Base-by-base conservation (phyloP, 2,329 filamentous ascomycete genomes). In the Fusarium chuoi region DNA sequence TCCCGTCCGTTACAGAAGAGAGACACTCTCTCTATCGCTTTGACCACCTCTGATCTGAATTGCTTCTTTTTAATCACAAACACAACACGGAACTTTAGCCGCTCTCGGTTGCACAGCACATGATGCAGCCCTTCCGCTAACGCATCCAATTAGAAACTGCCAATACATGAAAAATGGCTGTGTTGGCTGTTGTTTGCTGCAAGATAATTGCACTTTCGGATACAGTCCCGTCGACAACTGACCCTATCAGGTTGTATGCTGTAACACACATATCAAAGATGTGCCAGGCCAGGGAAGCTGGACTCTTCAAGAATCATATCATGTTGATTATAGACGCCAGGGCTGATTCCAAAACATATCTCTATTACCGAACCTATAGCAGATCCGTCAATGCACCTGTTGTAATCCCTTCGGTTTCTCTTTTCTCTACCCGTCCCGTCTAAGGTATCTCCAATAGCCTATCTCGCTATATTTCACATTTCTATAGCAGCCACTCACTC, bases 361-460 rank as follows among this genome's bases (percentile, higher is more conserved):
- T 65, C 17, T 45, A 30, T 44, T 51, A 41, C 49, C 39, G 45
- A 46, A 35, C 44, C 64, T 62, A 33, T 15, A 42, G 14, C 26
- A 30, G 20, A 44, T 24, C 42, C 24, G 11, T 38, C 49, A 35
- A 20, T 22, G 30, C 30, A 20, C 13, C 48, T 35, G 39, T 30
- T 14, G 17, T 11, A 22, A 42, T 44, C 44, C 35, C 22, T 51
- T 36, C 17, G n/a, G 22, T 54, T 35, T 39, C 33, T 54, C 66
- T 70, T 65, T 70, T 60, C 30, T 70, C 66, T 70, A 60, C 38
- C 35, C 36, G 15, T 52, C 33, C n/a, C 18, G n/a, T 65, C 59
- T 46, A 24, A 35, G 30, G 48, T 51, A 51, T 56, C 33, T 35
- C 57, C 55, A 38, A 66, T 70, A 66, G 55, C 33, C 38, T 51